These are phyloP conservation scores for Clonostachys rosea DNA, from an alignment of 2,329 filamentous ascomycete species.

Conservation along the genomic window DNA sequence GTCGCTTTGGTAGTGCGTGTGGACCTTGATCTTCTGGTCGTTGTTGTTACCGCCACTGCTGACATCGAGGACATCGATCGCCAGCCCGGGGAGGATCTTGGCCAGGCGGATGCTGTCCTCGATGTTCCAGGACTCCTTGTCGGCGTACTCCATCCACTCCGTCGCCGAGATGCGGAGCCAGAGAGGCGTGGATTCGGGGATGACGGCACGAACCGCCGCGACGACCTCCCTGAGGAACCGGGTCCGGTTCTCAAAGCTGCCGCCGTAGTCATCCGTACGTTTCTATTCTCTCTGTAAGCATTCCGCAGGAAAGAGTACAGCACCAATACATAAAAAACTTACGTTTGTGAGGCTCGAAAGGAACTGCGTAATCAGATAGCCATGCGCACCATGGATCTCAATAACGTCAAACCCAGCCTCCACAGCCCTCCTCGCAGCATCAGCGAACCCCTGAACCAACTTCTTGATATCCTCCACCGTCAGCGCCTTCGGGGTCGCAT, in stretches of 20 bases:
- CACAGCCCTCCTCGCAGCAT: slow-evolving; percentile 54
- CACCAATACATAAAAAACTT: background rate
- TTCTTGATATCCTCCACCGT: slow-evolving; percentile 62
- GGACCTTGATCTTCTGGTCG: slow-evolving; percentile 53
- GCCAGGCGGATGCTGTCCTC: slow-evolving; percentile 42
- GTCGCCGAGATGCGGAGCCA: slow-evolving; percentile 57
- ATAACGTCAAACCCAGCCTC: slow-evolving; percentile 71
- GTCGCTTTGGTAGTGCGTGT: slow-evolving; percentile 69
- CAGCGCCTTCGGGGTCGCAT: slow-evolving; percentile 62
- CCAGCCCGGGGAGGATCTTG: slow-evolving; percentile 60
- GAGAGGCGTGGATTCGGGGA: slow-evolving; percentile 50
- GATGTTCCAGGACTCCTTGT: slow-evolving; percentile 58
- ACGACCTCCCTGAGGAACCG: slow-evolving; percentile 54
- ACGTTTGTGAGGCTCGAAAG: slow-evolving; percentile 26
- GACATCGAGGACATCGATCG: slow-evolving; percentile 81
- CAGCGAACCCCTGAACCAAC: slow-evolving; percentile 58
- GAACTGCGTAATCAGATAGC: slow-evolving; percentile 63
- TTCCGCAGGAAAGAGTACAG: no score
- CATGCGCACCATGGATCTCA: slow-evolving; percentile 53
- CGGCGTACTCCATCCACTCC: slow-evolving; percentile 53
- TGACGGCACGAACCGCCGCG: slow-evolving; percentile 40
- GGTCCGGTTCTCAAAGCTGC: slow-evolving; percentile 61
- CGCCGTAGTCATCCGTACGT: slow-evolving; percentile 62
- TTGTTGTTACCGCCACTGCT: slow-evolving; percentile 69
- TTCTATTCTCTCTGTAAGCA: slow-evolving; percentile 21